Percentiles rank a stretch among this genome's conserved stretches.
phyloP scores from a whole-genome alignment of 129 eudicot species.

The Silybum marianum region DNA sequence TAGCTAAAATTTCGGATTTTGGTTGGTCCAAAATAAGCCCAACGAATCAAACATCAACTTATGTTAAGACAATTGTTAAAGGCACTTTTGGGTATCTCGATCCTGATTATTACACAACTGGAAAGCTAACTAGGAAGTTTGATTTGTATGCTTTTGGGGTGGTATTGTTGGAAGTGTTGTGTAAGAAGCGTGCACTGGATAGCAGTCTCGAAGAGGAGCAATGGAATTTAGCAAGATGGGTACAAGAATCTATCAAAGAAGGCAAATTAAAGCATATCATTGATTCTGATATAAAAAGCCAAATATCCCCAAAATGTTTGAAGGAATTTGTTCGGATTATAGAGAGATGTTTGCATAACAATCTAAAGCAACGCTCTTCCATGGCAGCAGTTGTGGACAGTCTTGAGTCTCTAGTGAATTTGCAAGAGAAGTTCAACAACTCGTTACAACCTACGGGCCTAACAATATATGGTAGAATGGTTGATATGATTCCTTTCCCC shows the following conservation, averaged over 20 bases:
- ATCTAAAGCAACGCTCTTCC: conserved; percentile 27
- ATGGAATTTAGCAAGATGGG: conserved; percentile 39
- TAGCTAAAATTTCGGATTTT: conserved; percentile 35
- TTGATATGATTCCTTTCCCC: not conserved
- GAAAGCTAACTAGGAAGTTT: conserved; percentile 29
- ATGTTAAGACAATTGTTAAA: conserved; percentile 23
- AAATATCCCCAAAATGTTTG: conserved; percentile 26
- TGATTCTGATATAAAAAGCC: conserved; percentile 15
- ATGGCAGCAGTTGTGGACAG: conserved; percentile 25
- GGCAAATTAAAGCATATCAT: conserved; percentile 21
- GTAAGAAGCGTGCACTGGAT: conserved; percentile 34
- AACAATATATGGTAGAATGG: not conserved
- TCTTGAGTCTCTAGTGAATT: conserved; percentile 9
- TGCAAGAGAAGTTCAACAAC: conserved; percentile 5
- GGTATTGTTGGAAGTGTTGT: conserved; percentile 32
- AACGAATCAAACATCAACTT: conserved; percentile 24
- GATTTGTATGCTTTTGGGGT: conserved; percentile 39
- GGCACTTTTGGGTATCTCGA: conserved; percentile 30
- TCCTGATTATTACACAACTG: conserved; percentile 26
- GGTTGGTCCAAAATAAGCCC: conserved; percentile 31
- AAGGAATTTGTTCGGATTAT: conserved; percentile 26
- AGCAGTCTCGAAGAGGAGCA: conserved; percentile 25
- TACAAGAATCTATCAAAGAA: conserved; percentile 27
- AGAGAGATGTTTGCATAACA: conserved; percentile 8
- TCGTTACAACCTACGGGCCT: not conserved